Evolutionary conservation across 2,329 filamentous ascomycete genomes (phyloP), one percentile per base, ranked within the genome.

Genomic region (Zalaria obscura): DNA sequence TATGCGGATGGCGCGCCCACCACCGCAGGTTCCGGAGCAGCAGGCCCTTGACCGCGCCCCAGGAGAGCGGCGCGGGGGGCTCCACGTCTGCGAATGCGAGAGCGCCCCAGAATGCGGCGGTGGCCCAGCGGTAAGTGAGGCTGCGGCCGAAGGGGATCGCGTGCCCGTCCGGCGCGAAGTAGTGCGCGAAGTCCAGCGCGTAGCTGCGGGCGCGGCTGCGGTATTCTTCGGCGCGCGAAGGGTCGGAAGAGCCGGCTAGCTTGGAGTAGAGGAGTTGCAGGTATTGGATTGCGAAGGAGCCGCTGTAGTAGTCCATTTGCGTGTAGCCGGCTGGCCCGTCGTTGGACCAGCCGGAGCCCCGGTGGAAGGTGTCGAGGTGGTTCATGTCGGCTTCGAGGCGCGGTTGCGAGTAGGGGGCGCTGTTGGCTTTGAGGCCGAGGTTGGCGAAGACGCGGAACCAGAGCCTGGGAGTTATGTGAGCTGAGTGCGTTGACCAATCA

Each of bases 401-500:
- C 36, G 77, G 70, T 47, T 80, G 75, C 0, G 79, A 83, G 62
- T 79, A 84, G 38, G 72, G 72, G 0, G 78, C 82, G 1, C 80
- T 79, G 50, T 86, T 84, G 50, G 79, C 82, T 55, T 81, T 80
- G 29, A 88, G 60, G 0, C 83, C 83, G 1, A 89, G 69, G 50
- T 89, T 89, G 33, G 83, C 83, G 54, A 89, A 89, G 4, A 89
- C 81, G 33, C 83, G 76, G 56, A 89, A 89, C 83, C 83, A 89
- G 3, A 88, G 69, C 80, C 80, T 79, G n/a, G n/a, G n/a, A n/a
- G n/a, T n/a, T n/a, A n/a, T n/a, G n/a, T n/a, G n/a, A n/a, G n/a
- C n/a, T n/a, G n/a, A n/a, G n/a, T n/a, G n/a, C n/a, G n/a, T n/a
- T n/a, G n/a, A n/a, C n/a, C n/a, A n/a, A n/a, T n/a, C n/a, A n/a